Evolutionary conservation across 2,329 filamentous ascomycete genomes (phyloP), one percentile per base, ranked within the genome.

Genomic region (Diaporthe australafricana): DNA sequence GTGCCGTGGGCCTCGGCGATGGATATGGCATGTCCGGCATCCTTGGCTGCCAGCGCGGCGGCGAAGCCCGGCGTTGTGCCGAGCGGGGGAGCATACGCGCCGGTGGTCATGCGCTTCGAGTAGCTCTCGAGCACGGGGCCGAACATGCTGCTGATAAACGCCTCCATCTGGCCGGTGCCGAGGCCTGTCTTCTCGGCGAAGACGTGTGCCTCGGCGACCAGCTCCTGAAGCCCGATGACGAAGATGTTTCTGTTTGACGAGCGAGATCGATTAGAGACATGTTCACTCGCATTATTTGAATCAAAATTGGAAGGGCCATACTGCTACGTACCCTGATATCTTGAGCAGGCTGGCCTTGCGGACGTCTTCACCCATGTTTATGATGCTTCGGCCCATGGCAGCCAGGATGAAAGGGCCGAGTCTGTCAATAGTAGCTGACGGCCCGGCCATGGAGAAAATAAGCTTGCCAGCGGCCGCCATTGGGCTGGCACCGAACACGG

Each of bases 401-500:
- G 81, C 82, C 17, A 80, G 76, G 0, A 87, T 74, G 30, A 81
- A 82, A 0, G 85, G 84, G 0, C 71, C 75, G 4, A 87, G 77
- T 0, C 71, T 70, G 3, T 79, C 60, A 0, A 85, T 77, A 1
- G 83, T 81, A 4, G 73, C 70, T 0, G 77, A 53, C 0, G 84
- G 80, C 0, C 86, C 86, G 0, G 85, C 85, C 11, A 85, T 73
- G 0, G 84, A 82, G 70, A 86, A 83, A 22, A 88, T 77, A 0
- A 88, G 78, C 52, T 83, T 79, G 0, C 85, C 86, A 16, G 83
- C 77, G 0, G 80, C 80, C 0, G 86, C 87, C 22, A 86, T 80
- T 0, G 85, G 81, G 0, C 85, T 86, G 4, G 85, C 84, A 6
- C 87, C 87, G 71, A 88, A 88, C 0, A 88, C 86, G 0, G 87